phyloP scores from a whole-genome alignment of 805 yeast species.

The Yamadazyma takamatsuzukensis region DNA sequence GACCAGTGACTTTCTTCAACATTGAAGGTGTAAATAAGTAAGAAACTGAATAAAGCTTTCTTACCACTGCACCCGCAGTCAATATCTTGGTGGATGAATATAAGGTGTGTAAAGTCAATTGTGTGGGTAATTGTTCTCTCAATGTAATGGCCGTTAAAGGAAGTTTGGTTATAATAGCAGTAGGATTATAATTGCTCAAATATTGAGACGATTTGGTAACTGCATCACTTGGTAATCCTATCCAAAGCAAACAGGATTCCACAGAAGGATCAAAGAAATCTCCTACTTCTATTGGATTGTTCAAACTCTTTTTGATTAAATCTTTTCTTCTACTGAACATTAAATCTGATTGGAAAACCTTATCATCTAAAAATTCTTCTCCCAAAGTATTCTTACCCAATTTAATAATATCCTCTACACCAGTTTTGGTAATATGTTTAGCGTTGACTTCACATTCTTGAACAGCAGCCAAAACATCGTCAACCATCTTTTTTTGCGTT shows the following conservation, averaged over 20 bases:
- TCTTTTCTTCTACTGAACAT: constrained; percentile 84
- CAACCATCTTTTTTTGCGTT: constrained; percentile 66
- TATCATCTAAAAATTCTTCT: constrained; percentile 54
- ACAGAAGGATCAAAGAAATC: constrained; percentile 80
- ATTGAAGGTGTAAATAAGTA: constrained; percentile 34
- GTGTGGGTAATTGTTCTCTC: constrained; percentile 31
- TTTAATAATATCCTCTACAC: constrained; percentile 58
- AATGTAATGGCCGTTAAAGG: constrained; percentile 29
- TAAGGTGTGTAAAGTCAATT: constrained; percentile 37
- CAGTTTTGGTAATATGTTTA: constrained; percentile 50
- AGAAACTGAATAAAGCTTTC: constrained; percentile 31
- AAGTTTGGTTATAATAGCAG: constrained; percentile 23
- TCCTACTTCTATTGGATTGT: constrained; percentile 55
- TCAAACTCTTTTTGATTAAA: constrained; percentile 51
- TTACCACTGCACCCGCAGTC: constrained; percentile 41
- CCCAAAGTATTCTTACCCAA: constrained; percentile 67
- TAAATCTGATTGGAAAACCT: constrained; percentile 62
- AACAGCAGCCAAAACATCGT: constrained; percentile 63
- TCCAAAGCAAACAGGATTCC: constrained; percentile 51
- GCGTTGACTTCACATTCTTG: constrained; percentile 66
- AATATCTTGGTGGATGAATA: constrained; percentile 38
- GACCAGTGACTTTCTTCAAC: constrained; percentile 49
- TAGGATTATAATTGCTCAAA: constrained; percentile 31
- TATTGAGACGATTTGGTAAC: constrained; percentile 25
- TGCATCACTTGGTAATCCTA: constrained; percentile 34